phyloP scores from a whole-genome alignment of 2,329 filamentous ascomycete genomes.

The Ceratocystis smalleyi region DNA sequence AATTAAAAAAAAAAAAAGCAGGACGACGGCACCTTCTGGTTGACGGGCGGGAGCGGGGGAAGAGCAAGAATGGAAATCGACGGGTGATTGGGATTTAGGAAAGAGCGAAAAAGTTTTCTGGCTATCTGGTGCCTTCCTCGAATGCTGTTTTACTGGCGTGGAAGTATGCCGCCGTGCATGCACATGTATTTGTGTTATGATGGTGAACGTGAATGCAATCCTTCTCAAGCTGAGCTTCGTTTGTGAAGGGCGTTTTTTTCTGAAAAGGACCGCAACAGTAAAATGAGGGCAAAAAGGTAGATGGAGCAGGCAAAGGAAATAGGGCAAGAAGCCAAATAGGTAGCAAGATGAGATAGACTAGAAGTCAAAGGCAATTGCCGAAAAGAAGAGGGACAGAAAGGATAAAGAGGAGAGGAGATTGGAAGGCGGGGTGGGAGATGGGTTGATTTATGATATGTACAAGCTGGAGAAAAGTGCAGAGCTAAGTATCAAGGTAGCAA shows the following conservation, averaged over 20 bases:
- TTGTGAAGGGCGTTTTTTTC: background rate
- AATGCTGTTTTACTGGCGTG: background rate
- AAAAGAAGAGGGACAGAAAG: background rate
- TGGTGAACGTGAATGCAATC: background rate
- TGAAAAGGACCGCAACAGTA: background rate
- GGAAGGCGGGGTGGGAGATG: background rate
- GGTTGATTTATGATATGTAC: conserved; percentile 4
- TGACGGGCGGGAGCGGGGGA: background rate
- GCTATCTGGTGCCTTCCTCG: background rate
- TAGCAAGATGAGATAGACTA: background rate
- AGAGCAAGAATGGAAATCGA: conserved; percentile 12
- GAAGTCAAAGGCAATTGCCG: conserved; percentile 3
- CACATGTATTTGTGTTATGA: background rate
- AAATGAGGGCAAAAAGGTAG: background rate
- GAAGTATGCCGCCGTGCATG: background rate
- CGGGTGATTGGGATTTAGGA: background rate
- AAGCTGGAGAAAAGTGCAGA: background rate
- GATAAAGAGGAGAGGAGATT: background rate
- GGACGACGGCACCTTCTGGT: background rate
- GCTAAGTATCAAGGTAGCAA: background rate
- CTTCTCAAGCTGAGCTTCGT: background rate
- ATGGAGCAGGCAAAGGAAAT: background rate
- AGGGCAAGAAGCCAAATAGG: background rate
- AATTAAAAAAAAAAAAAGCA: background rate
- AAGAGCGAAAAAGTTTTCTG: background rate